Base-by-base conservation (phyloP, 257 asterid species). In the Lycium barbarum region DNA sequence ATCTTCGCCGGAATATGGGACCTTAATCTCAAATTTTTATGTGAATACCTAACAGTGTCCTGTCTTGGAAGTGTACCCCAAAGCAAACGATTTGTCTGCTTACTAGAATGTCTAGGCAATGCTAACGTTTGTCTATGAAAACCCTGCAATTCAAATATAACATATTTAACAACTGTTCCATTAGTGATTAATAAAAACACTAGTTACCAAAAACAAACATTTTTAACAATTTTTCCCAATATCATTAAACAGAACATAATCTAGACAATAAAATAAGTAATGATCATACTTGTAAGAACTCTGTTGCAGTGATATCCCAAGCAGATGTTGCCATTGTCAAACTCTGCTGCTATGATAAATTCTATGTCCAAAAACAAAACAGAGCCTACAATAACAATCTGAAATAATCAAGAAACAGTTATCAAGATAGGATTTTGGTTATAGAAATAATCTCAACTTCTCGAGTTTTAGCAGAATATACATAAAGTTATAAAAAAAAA, bases 201-300 rank as follows among this genome's bases (percentile, higher is more conserved):
- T 17, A 57, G 63, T 57, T 6, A 57, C 7, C 8, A 57, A 58
- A 58, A 17, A 58, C 17, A 17, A 58, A 53, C 14, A 0, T 17
- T 15, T 58, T 57, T 4, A 33, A 66, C 12, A 47, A 73, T n/a
- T 11, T 47, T 47, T 2, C 20, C 2, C 33, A 74, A 73, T 61
- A 74, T 74, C 81, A 74, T 47, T 43, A 47, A 45, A 73, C 59
- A 73, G 22, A n/a, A 58, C 76, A 85, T 53, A 67, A 45, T 45
- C 72, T 26, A n/a, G 22, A 43, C 65, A 15, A 54, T 2, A 45
- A 73, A 83, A 12, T 54, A 40, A 45, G 35, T n/a, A n/a, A n/a
- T n/a, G 26, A 8, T 49, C 91, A 55, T 90, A 94, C 98, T 61
- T 88, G 92, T 45, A 91, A 86, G 86, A 94, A 94, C 79, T 92